These are phyloP conservation scores for Plenodomus biglobosus DNA, from an alignment of 2,329 filamentous ascomycete genomes.

Conservation along the genomic window DNA sequence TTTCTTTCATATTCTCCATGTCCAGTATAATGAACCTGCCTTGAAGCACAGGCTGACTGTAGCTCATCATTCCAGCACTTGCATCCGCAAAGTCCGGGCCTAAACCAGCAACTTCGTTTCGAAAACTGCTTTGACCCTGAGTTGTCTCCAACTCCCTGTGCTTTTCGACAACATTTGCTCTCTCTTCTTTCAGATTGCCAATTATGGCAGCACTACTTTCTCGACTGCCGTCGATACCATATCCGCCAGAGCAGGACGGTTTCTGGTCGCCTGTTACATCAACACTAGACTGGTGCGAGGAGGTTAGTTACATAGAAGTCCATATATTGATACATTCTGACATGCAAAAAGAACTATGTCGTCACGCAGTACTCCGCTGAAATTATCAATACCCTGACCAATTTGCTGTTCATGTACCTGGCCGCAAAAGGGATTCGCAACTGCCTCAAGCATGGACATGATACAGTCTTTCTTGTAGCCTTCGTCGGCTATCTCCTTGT, in stretches of 20 bases:
- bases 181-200: neutral
- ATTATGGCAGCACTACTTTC: constrained; percentile 38
- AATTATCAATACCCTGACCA: constrained; percentile 78
- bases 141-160: neutral
- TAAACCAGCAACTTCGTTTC: constrained; percentile 7
- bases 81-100: constrained; percentile 18
- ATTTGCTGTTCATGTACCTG: constrained; percentile 77
- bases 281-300: constrained; percentile 79
- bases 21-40: constrained; percentile 6
- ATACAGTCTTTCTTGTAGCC: constrained; percentile 70
- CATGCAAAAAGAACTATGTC: constrained; percentile 64
- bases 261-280: constrained; percentile 72
- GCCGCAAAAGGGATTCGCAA: constrained; percentile 73
- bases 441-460: constrained; percentile 72
- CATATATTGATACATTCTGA: constrained; percentile 4
- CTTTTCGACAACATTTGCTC: neutral
- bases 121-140: neutral
- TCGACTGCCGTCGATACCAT: constrained; percentile 50
- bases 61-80: constrained; percentile 11
- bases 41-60: constrained; percentile 11
- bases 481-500: constrained; percentile 65
- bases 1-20: neutral
- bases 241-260: constrained; percentile 56
- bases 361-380: constrained; percentile 75
- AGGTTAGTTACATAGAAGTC: constrained; percentile 52